Evolutionary conservation across 192 early-diverging fungal genomes (phyloP), one percentile per base, ranked within the genome.

Genomic region (Coemansia sp.): DNA sequence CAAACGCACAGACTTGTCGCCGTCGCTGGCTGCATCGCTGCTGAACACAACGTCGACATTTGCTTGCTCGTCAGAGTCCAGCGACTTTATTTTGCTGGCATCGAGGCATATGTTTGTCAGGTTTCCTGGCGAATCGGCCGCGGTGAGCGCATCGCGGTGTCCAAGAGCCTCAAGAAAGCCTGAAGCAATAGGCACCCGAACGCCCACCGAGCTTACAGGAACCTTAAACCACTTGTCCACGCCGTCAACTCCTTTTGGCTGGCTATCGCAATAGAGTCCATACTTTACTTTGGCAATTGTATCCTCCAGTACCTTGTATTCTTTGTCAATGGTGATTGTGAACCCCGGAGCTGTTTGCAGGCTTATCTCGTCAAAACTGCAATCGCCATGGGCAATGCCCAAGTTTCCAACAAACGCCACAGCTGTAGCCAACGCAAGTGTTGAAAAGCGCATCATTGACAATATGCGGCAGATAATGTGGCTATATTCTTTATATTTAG

Each of bases 221-320:
- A 81, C 66, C 58, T 81, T 69, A 66, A 77, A 81, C 78, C 78
- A 81, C 57, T 44, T 74, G 57, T 71, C 70, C 34, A 81, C 34
- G 12, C 66, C 65, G 28, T 65, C 55, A 23, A 72, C 64, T 15
- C 58, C 52, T 3, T 60, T 52, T 17, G 74, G 74, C 64, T 71
- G 64, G 66, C 46, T 64, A 46, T 73, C 76, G 59, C 78, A 81
- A 52, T 72, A 77, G 25, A 84, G 66, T 2, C 71, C 74, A 50
- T 84, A 84, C 15, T 59, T 65, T 4, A 69, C 58, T 12, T 60
- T 59, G 44, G 62, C 61, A 0, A 25, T 14, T 11, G 68, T 69
- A 64, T 81, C 78, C 19, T 71, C 65, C 23, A 84, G 36, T 1
- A 81, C 44, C 65, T 84, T 81, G 78, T 81, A 81, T 47, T 84